These are phyloP conservation scores for Macrophomina pseudophaseolina DNA, from an alignment of 2,329 filamentous ascomycete species.

Conservation along the genomic window DNA sequence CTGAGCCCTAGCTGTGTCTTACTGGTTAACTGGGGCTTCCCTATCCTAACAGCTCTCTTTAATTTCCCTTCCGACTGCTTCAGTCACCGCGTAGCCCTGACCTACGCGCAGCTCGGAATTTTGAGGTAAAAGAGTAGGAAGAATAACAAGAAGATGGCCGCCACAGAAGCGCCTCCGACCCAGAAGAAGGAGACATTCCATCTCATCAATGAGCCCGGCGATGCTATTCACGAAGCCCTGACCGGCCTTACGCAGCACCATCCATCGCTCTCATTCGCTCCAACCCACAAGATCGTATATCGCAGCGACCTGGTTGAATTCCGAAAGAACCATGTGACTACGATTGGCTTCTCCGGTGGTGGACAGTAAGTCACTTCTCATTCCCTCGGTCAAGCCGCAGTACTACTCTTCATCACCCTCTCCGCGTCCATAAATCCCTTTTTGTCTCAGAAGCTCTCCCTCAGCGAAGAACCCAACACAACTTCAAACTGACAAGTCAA, in stretches of 20 bases:
- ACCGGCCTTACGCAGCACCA: conserved; percentile 42
- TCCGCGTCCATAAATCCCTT: no score
- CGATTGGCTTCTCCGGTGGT: conserved; percentile 44
- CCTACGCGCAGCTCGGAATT: no score
- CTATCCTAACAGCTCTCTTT: no score
- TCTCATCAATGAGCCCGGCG: conserved; percentile 42
- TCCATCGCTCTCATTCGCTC: conserved; percentile 39
- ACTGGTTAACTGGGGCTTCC: no score
- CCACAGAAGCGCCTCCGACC: not conserved
- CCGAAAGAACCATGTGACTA: conserved; percentile 39
- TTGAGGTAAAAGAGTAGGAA: not conserved
- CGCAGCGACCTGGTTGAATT: conserved; percentile 40
- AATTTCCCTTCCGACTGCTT: not conserved
- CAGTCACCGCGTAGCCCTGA: no score
- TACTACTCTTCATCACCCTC: not conserved
- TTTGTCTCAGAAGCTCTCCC: no score
- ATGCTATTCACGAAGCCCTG: conserved; percentile 43
- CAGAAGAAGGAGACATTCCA: conserved; percentile 39
- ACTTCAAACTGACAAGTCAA: not conserved
- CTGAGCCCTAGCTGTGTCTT: no score
- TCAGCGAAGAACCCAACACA: not conserved
- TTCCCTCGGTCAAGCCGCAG: not conserved
- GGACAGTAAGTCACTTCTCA: conserved; percentile 33
- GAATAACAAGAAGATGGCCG: not conserved
- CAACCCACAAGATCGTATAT: conserved; percentile 45